phyloP scores from a whole-genome alignment of 352 stramenopile species.

The Thalassiosira mediterranea region DNA sequence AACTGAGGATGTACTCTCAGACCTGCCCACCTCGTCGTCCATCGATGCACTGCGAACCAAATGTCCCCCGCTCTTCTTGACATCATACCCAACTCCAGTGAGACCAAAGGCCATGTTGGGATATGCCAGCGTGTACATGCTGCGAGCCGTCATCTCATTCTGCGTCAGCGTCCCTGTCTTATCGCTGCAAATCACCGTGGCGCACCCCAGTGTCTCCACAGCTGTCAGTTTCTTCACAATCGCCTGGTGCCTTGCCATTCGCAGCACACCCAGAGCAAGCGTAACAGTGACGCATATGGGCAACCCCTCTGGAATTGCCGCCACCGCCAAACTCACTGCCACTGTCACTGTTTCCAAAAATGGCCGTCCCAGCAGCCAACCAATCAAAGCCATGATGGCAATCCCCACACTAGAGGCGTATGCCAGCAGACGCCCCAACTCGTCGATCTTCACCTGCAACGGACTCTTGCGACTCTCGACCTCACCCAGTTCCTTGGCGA shows the following conservation, averaged over 20 bases:
- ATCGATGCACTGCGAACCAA: constrained; percentile 47
- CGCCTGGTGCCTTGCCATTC: constrained; percentile 97
- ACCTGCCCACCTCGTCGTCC: constrained; percentile 24
- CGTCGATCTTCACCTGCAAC: constrained; percentile 95
- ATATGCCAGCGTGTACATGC: constrained; percentile 59
- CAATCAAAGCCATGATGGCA: constrained; percentile 91
- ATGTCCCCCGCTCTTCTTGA: constrained; percentile 65
- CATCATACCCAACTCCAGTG: constrained; percentile 76
- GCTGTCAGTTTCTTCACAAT: constrained; percentile 96
- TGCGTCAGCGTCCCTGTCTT: constrained; percentile 96
- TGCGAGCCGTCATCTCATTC: constrained; percentile 93
- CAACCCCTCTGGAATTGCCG: constrained; percentile 98
- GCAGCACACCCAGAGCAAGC: constrained; percentile 92
- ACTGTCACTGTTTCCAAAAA: constrained; percentile 95
- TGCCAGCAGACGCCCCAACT: constrained; percentile 93
- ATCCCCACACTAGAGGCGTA: constrained; percentile 93
- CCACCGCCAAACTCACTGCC: constrained; percentile 97
- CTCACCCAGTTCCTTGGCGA: constrained; percentile 92
- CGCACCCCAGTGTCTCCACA: constrained; percentile 97
- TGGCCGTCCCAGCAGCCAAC: constrained; percentile 89
- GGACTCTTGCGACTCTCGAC: constrained; percentile 93
- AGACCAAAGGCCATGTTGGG: constrained; percentile 95
- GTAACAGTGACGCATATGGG: constrained; percentile 98
- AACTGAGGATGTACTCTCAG: not conserved
- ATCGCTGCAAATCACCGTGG: constrained; percentile 91